Conservation (phyloP, 345 rosid species). For the Euclidium syriacum region DNA sequence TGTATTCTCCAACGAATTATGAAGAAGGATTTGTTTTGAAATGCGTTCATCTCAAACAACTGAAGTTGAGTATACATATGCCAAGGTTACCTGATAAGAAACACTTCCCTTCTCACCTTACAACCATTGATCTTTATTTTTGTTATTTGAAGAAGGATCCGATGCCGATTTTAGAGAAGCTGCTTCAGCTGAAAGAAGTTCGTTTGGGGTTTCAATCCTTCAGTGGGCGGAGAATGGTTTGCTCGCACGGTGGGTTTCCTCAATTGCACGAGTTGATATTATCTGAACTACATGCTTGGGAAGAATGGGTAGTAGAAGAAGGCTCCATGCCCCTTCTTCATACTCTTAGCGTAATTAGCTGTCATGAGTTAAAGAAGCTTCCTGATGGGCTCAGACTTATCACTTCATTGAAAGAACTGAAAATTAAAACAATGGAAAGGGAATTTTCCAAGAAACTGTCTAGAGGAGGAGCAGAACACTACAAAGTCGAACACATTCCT, state of each 20-base stretch:
- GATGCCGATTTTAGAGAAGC: constrained; percentile 34
- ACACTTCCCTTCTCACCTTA: constrained; percentile 26
- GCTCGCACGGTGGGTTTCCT: not conserved
- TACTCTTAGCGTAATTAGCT: no score
- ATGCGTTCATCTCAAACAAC: constrained; percentile 1
- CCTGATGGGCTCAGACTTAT: constrained; percentile 21
- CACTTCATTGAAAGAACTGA: constrained; percentile 19
- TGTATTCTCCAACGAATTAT: not conserved
- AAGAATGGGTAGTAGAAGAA: not conserved
- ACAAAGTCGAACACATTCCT: constrained; percentile 32
- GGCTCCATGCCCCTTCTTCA: no score
- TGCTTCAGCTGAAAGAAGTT: constrained; percentile 27
- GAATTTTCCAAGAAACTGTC: constrained; percentile 27
- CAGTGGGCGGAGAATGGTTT: constrained; percentile 16
- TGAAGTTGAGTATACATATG: constrained; percentile 24
- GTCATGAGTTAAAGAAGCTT: constrained; percentile 8
- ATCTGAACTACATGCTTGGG: not conserved
- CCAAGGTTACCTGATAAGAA: constrained; percentile 11
- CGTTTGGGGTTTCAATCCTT: constrained; percentile 11
- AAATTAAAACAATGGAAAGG: constrained; percentile 12
- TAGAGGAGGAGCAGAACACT: constrained; percentile 32
- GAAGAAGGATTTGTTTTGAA: no score
- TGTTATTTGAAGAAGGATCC: constrained; percentile 33
- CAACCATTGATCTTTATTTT: constrained; percentile 22
- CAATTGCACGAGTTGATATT: not conserved